A percentile compares a stretch with the other conserved stretches of the same genome.
phyloP scores from a whole-genome alignment of 2,329 filamentous ascomycete species.

The Aspergillus brasiliensis region DNA sequence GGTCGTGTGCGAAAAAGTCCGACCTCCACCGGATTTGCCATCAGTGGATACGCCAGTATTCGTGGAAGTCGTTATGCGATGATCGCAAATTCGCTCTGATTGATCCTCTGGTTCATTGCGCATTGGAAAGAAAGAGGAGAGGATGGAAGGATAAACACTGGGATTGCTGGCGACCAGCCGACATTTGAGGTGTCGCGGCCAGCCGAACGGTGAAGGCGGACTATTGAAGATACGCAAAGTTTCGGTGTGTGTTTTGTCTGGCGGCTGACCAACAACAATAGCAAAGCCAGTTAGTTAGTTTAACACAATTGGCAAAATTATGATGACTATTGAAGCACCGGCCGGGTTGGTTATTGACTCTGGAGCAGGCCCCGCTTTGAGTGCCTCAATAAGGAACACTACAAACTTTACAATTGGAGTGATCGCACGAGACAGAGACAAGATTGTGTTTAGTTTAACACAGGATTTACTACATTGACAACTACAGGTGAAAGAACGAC shows the following conservation, averaged over 20 bases:
- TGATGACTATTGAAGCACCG: constrained; percentile 1
- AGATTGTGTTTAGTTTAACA: background rate
- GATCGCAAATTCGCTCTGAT: background rate
- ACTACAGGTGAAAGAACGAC: background rate
- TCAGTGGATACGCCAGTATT: constrained; percentile 5
- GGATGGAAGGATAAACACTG: background rate
- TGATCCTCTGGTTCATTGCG: background rate
- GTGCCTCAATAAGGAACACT: background rate
- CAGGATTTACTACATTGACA: background rate
- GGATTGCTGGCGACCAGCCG: background rate
- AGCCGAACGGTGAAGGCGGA: constrained; percentile 8
- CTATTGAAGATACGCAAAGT: constrained; percentile 21
- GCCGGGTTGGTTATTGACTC: constrained; percentile 6
- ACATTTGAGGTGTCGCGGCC: constrained; percentile 11
- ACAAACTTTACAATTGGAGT: background rate
- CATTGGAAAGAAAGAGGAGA: background rate
- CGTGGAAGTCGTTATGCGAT: background rate
- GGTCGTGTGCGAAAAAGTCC: constrained; percentile 7
- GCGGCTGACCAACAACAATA: constrained; percentile 10
- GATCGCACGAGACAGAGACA: background rate
- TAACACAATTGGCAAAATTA: background rate
- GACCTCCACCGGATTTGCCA: constrained; percentile 15
- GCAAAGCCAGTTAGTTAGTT: background rate
- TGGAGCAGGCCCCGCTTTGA: background rate
- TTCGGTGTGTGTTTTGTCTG: constrained; percentile 21